Base-by-base conservation (phyloP, 257 asterid species). In the Solanum lycopersicoides region DNA sequence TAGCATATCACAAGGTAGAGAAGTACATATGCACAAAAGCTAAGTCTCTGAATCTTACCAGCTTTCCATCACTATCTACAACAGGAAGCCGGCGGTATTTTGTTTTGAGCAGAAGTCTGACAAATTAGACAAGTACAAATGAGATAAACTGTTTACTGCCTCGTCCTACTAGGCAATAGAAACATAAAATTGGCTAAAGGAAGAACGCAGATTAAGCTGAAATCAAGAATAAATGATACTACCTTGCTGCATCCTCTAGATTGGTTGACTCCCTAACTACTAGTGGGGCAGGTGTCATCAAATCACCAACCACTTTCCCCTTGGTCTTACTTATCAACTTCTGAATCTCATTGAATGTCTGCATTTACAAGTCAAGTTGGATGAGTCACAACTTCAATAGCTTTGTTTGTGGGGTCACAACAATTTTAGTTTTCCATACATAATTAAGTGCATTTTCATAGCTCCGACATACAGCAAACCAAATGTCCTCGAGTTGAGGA, bases 201-300 rank as follows among this genome's bases (percentile, higher is more conserved):
- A 79, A 79, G 14, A 45, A 47, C 3, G 10, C 50, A 4, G 66
- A 79, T 28, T 28, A 79, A 79, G 84, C 4, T 79, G 71, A 50
- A 5, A 50, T 50, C 3, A 53, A 53, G n/a, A 53, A 53, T 18
- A 53, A 18, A 53, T 53, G 63, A 59, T 16, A 39, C 34, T 86
- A 95, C 99, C 94, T 94, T 25, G 98, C 98, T 87, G 95, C 98
- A 85, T 96, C 98, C 92, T 96, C 98, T 25, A 96, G 98, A 91
- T 94, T 94, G 89, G 98, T 94, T 12, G 94, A 90, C 88, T 91
- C 93, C 41, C 88, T 89, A 87, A 95, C 98, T 80, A 95, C 98
- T 10, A 94, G 80, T 0, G 98, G 98, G 63, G 97, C 96, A 34
- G 96, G 94, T 3, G 98, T 96, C 98, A 94, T 96, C 84, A 96